A percentile compares a stretch with the other conserved stretches of the same genome.
phyloP scores from a whole-genome alignment of 345 rosid species.

The Euclidium syriacum region DNA sequence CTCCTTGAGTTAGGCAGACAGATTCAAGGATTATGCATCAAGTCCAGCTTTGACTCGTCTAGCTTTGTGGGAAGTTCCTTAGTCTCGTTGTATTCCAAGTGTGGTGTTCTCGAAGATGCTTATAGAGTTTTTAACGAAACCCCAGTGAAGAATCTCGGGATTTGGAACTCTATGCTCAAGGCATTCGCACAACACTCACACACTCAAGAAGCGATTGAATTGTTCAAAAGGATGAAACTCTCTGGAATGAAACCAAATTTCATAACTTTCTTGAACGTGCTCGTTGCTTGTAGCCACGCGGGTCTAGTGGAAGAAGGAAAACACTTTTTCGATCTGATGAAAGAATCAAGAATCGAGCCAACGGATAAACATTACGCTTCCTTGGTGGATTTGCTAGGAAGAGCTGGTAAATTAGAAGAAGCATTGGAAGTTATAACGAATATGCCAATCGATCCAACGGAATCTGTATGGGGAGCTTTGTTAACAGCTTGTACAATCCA shows the following conservation, averaged over 20 bases:
- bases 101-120: constrained; percentile 58
- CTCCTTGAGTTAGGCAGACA: constrained; percentile 66
- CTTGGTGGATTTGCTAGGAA: constrained; percentile 61
- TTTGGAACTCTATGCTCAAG: constrained; percentile 73
- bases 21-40: constrained; percentile 61
- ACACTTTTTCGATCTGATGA: constrained; percentile 55
- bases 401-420: constrained; percentile 62
- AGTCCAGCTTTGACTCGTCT: constrained; percentile 49
- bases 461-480: constrained; percentile 71
- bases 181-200: constrained; percentile 67
- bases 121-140: constrained; percentile 46
- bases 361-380: constrained; percentile 62
- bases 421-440: constrained; percentile 40
- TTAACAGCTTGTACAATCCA: constrained; percentile 65
- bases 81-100: constrained; percentile 59
- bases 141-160: constrained; percentile 46
- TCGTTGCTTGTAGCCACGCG: constrained; percentile 74
- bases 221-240: constrained; percentile 47
- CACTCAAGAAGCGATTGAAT: constrained; percentile 36
- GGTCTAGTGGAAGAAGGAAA: constrained; percentile 56
- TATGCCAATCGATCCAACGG: constrained; percentile 59
- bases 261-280: constrained; percentile 54
- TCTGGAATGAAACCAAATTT: constrained; percentile 54
- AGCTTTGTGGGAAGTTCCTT: constrained; percentile 64
- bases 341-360: constrained; percentile 51